phyloP scores from a whole-genome alignment of 1,284 basidiomycete species.

The Lignosus rhinocerotis region DNA sequence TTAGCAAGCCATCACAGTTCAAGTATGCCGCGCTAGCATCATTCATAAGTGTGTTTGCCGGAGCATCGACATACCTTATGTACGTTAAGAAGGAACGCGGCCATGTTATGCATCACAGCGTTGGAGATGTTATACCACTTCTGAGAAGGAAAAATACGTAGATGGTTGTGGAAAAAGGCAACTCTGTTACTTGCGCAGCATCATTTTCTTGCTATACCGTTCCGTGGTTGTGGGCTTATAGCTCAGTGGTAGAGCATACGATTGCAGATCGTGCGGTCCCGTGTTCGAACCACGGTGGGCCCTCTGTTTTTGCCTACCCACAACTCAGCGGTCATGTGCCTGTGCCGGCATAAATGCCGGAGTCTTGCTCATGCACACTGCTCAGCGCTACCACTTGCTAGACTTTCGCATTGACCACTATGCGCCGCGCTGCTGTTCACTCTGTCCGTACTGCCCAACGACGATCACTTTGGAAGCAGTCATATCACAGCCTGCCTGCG shows the following conservation, averaged over 20 bases:
- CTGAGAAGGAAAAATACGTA: slow-evolving; percentile 15
- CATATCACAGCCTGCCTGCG: background rate
- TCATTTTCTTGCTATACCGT: too few relatives aligned
- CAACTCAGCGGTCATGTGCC: background rate
- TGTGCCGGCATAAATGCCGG: background rate
- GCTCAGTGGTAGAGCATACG: slow-evolving; percentile 39
- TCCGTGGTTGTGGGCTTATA: slow-evolving; percentile 27
- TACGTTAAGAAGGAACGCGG: slow-evolving; percentile 32
- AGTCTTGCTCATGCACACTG: background rate
- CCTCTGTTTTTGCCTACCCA: slow-evolving; percentile 27
- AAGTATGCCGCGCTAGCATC: slow-evolving; percentile 31
- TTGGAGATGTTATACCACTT: slow-evolving; percentile 24
- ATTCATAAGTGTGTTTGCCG: slow-evolving; percentile 28
- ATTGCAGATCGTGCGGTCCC: slow-evolving; percentile 35
- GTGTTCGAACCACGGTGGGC: slow-evolving; percentile 35
- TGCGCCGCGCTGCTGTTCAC: slow-evolving; percentile 26
- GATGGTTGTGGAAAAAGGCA: too few relatives aligned
- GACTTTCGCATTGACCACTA: slow-evolving; percentile 15
- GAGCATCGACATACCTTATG: slow-evolving; percentile 28
- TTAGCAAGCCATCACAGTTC: slow-evolving; percentile 33
- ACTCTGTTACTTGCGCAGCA: too few relatives aligned
- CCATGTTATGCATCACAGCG: slow-evolving; percentile 27
- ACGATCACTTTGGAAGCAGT: slow-evolving; percentile 1
- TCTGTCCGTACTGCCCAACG: slow-evolving; percentile 18
- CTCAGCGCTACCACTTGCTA: background rate